phyloP scores from a whole-genome alignment of 2,329 filamentous ascomycete species.

The Coniosporium tulheliwenetii region DNA sequence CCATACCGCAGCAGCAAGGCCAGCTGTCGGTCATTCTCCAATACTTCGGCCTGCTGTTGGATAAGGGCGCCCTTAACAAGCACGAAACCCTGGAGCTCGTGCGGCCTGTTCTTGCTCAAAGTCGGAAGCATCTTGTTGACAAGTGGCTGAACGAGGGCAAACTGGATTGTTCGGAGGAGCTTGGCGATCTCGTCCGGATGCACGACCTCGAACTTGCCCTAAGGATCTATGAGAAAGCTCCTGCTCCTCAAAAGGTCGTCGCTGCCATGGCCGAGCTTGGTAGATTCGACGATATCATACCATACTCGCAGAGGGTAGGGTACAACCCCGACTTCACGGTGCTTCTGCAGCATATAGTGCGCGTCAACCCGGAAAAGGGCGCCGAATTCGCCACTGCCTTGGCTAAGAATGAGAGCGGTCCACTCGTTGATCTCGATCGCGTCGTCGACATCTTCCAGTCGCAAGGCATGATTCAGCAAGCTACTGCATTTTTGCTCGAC shows the following conservation, averaged over 20 bases:
- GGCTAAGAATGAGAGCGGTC: constrained; percentile 74
- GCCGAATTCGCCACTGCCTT: constrained; percentile 88
- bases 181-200: constrained; percentile 82
- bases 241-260: constrained; percentile 84
- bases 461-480: constrained; percentile 94
- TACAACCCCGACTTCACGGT: constrained; percentile 94
- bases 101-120: constrained; percentile 80
- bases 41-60: constrained; percentile 93
- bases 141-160: constrained; percentile 98
- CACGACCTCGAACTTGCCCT: constrained; percentile 83
- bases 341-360: constrained; percentile 81
- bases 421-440: constrained; percentile 80
- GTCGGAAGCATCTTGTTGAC: constrained; percentile 86
- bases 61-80: constrained; percentile 85
- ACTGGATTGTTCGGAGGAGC: constrained; percentile 86
- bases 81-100: constrained; percentile 91
- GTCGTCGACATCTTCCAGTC: constrained; percentile 97
- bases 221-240: constrained; percentile 78
- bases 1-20: constrained; percentile 60
- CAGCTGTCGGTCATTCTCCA: constrained; percentile 91
- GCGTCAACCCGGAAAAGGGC: constrained; percentile 83
- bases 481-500: constrained; percentile 94
- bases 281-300: constrained; percentile 91
- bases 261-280: constrained; percentile 90
- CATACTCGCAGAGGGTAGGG: constrained; percentile 69